These are phyloP conservation scores for Debaryomyces subglobosus DNA, from an alignment of 1,139 yeast genomes.

Conservation along the genomic window DNA sequence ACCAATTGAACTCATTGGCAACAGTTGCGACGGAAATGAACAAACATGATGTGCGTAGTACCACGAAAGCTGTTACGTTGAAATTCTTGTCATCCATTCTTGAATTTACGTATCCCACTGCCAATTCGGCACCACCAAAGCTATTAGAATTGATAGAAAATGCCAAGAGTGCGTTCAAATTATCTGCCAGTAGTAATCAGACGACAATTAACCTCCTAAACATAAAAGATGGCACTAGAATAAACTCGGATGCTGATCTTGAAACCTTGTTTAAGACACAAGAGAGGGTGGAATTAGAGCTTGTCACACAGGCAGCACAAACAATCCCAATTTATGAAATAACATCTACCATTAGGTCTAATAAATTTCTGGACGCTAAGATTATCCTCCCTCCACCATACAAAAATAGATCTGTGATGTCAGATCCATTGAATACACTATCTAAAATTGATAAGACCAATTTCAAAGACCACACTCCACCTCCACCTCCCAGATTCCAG, in stretches of 20 bases:
- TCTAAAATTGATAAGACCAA: conserved; percentile 7
- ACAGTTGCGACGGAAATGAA: conserved; percentile 42
- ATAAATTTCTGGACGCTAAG: conserved; percentile 20
- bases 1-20: conserved; percentile 36
- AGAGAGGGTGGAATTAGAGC: conserved; percentile 36
- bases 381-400: conserved; percentile 37
- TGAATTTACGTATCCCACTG: conserved; percentile 62
- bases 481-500: conserved; percentile 39
- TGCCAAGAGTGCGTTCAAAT: conserved; percentile 69
- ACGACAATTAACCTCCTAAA: conserved; percentile 26
- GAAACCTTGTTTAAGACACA: conserved; percentile 37
- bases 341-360: conserved; percentile 34
- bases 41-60: neutral
- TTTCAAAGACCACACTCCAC: conserved; percentile 29
- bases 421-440: conserved; percentile 5
- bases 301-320: conserved; percentile 35
- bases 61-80: conserved; percentile 34
- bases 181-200: conserved; percentile 22
- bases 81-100: conserved; percentile 47
- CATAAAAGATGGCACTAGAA: conserved; percentile 24
- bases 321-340: conserved; percentile 41
- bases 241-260: conserved; percentile 37
- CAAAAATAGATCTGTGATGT: conserved; percentile 15
- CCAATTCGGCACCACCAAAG: conserved; percentile 69
- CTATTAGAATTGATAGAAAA: conserved; percentile 68